These are phyloP conservation scores for Backusella mclennaniae DNA, from an alignment of 192 early-diverging fungal species.

Conservation along the genomic window DNA sequence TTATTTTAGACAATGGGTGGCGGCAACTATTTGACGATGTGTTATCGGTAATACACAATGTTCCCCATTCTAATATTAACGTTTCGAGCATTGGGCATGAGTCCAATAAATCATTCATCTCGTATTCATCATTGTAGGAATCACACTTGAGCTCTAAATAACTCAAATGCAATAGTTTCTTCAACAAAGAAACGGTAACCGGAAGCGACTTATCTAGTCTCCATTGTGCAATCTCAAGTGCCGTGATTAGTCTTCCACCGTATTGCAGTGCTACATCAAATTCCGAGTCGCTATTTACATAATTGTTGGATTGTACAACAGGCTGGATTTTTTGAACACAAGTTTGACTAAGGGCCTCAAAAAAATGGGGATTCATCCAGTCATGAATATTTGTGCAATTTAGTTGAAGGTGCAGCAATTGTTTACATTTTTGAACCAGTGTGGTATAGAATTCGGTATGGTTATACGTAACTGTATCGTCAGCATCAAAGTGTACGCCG, in stretches of 20 bases:
- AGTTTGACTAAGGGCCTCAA: not conserved
- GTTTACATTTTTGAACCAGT: not conserved
- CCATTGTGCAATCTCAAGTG: conserved; percentile 7
- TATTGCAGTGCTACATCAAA: not conserved
- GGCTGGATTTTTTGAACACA: not conserved
- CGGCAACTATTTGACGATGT: not conserved
- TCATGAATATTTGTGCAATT: not conserved
- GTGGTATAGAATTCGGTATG: not conserved
- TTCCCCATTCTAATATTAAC: conserved; percentile 5
- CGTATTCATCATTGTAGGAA: conserved; percentile 5
- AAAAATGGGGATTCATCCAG: conserved; percentile 9
- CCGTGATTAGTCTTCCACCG: not conserved
- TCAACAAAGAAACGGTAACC: not conserved
- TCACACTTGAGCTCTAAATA: not conserved
- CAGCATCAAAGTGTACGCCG: not conserved
- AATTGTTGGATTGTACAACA: not conserved
- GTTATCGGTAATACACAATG: not conserved
- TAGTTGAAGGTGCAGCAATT: not conserved
- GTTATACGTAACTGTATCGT: not conserved
- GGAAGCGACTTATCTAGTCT: not conserved
- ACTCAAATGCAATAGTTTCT: not conserved
- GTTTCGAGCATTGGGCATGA: not conserved
- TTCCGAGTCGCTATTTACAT: not conserved
- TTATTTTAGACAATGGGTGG: not conserved
- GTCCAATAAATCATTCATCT: not conserved